Evolutionary conservation across 1,284 basidiomycete genomes (phyloP).

Genomic region (Porodaedalea pini): DNA sequence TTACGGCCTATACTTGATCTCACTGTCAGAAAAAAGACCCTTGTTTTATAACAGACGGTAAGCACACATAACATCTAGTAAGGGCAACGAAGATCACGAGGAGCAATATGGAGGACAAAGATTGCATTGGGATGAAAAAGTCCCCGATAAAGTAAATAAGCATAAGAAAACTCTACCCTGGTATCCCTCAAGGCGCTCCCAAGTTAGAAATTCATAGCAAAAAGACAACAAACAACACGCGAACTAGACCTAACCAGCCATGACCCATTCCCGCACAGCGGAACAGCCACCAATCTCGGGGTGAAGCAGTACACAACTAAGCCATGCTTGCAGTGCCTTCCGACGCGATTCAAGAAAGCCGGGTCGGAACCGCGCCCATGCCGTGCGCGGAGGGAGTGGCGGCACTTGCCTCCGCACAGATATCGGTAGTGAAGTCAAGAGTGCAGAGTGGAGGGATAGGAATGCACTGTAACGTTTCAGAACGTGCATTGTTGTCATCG

Average conservation of each 20-base stretch:
- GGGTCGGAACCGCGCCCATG: conserved; percentile 62
- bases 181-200: too few relatives aligned
- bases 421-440: conserved; percentile 54
- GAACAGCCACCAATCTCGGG: conserved; percentile 66
- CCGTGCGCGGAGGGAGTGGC: conserved; percentile 64
- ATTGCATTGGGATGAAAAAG: neutral
- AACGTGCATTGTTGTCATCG: conserved; percentile 58
- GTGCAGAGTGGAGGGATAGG: conserved; percentile 48
- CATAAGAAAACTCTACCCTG: too few relatives aligned
- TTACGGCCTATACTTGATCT: too few relatives aligned
- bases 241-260: neutral
- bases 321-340: conserved; percentile 63
- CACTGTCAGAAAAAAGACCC: too few relatives aligned
- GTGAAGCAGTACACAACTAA: conserved; percentile 62
- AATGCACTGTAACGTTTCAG: conserved; percentile 74
- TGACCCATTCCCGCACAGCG: conserved; percentile 61
- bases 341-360: conserved; percentile 71
- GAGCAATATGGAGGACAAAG: neutral
- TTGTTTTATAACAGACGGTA: too few relatives aligned
- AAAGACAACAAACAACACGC: too few relatives aligned
- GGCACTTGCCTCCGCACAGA: conserved; percentile 42
- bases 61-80: too few relatives aligned
- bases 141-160: too few relatives aligned
- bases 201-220: too few relatives aligned
- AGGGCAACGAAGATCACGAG: neutral